Evolutionary conservation across 306 rosid species (phyloP), one percentile per base, ranked within the genome.

Genomic region (Cicer arietinum): DNA sequence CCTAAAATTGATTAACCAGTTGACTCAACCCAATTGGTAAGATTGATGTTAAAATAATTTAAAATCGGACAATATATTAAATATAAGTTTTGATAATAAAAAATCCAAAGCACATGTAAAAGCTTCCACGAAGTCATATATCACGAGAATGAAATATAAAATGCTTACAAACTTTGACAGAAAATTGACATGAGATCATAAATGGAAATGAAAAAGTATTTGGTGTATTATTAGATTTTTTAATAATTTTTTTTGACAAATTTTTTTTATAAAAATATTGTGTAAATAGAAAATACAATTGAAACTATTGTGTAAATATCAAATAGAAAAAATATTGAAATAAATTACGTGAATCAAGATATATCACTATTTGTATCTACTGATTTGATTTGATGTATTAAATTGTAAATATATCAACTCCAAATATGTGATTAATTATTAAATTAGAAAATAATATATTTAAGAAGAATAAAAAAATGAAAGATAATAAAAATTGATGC

Each of bases 61-160:
- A 35, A 7, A 7, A 60, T 12, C 6, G 4, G 10, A 60, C 9
- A 54, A 54, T 17, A 54, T 4, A 54, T 35, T 12, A 20, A 20
- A 7, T 30, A 17, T 12, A 11, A 35, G 17, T 12, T 12, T 30
- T 59, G 3, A 30, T 59, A 18, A 25, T 6, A 30, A 16, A 53
- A 53, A 4, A 16, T 12, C 11, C 5, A 35, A 60, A 60, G 66
- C 66, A 35, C 44, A 39, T 60, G 66, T 35, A 6, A 18, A 60
- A 60, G 8, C 44, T 60, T 60, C 66, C 44, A 12, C 44, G 66
- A 60, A 35, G 64, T 22, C 64, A 60, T 35, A 60, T 12, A 60
- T 37, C 44, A 60, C 44, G 11, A 60, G 66, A 30, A 30, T 30
- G 43, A 30, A 60, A 60, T 11, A 59, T 11, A 59, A 30, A 59